Conservation (phyloP, 306 rosid genomes). For the Mimosa pudica region DNA sequence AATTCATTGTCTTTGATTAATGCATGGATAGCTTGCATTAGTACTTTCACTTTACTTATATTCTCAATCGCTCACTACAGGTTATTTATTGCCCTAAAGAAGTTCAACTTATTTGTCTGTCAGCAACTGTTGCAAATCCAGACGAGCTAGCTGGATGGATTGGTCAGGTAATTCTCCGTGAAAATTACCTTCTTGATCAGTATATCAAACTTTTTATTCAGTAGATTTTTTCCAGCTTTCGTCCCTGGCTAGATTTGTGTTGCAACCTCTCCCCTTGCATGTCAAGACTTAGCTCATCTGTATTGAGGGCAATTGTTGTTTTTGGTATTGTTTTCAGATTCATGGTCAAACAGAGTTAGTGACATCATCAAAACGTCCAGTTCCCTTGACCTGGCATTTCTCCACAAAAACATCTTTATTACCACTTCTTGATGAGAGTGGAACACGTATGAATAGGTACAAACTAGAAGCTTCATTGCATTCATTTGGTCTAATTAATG, state of each 20-base stretch:
- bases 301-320: constrained; percentile 19
- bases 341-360: constrained; percentile 94
- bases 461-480: constrained; percentile 26
- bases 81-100: constrained; percentile 93
- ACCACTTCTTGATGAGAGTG: constrained; percentile 86
- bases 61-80: constrained; percentile 47
- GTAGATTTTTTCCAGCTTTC: constrained; percentile 13
- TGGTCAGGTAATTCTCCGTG: constrained; percentile 67
- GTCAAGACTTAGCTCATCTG: constrained; percentile 9
- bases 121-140: constrained; percentile 74
- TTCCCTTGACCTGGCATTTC: constrained; percentile 95
- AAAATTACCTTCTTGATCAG: neutral
- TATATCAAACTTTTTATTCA: constrained; percentile 5
- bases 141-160: constrained; percentile 99
- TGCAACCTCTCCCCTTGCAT: neutral
- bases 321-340: constrained; percentile 58
- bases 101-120: constrained; percentile 87
- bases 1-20: constrained; percentile 21
- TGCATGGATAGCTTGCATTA: constrained; percentile 32
- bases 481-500: constrained; percentile 27
- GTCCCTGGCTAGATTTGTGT: constrained; percentile 10
- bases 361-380: constrained; percentile 89
- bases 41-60: constrained; percentile 19
- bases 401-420: constrained; percentile 70
- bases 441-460: constrained; percentile 83